These are phyloP conservation scores for Claviceps sp. DNA, from an alignment of 2,329 filamentous ascomycete species.

Conservation along the genomic window DNA sequence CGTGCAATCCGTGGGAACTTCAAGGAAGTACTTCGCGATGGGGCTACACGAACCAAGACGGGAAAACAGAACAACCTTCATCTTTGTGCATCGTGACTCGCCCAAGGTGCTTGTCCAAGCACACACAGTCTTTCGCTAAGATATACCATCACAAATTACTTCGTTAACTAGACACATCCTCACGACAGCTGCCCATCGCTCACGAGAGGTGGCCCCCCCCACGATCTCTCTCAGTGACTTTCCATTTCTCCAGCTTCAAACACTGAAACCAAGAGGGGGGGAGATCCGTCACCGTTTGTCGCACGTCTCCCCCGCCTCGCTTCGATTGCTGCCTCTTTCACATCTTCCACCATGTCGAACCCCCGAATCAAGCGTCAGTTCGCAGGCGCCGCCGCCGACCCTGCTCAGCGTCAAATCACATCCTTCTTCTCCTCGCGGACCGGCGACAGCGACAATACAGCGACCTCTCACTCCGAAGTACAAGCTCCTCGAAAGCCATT, in stretches of 20 bases:
- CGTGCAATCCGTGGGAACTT: too few relatives aligned
- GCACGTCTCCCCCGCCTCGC: background rate
- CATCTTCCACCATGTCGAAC: conserved; percentile 30
- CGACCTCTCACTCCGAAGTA: conserved; percentile 7
- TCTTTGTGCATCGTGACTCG: too few relatives aligned
- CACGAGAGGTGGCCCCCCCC: too few relatives aligned
- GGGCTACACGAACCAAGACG: too few relatives aligned
- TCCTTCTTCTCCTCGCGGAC: conserved; percentile 38
- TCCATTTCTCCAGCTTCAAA: background rate
- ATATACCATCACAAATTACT: too few relatives aligned
- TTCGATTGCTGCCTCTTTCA: background rate
- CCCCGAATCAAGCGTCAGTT: conserved; percentile 48
- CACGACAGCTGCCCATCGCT: too few relatives aligned
- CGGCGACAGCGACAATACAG: conserved; percentile 19
- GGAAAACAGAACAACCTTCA: too few relatives aligned
- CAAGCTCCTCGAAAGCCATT: conserved; percentile 24
- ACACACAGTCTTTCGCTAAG: too few relatives aligned
- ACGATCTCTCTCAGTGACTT: background rate
- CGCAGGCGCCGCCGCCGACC: conserved; percentile 43
- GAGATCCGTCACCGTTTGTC: background rate
- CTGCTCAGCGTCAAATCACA: conserved; percentile 48
- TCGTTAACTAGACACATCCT: too few relatives aligned
- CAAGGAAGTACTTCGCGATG: too few relatives aligned
- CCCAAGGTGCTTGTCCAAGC: too few relatives aligned
- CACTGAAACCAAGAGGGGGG: background rate